A percentile compares a stretch with the other conserved stretches of the same genome.
phyloP scores from a whole-genome alignment of 257 asterid genomes.

The Fraxinus quadrangulata region DNA sequence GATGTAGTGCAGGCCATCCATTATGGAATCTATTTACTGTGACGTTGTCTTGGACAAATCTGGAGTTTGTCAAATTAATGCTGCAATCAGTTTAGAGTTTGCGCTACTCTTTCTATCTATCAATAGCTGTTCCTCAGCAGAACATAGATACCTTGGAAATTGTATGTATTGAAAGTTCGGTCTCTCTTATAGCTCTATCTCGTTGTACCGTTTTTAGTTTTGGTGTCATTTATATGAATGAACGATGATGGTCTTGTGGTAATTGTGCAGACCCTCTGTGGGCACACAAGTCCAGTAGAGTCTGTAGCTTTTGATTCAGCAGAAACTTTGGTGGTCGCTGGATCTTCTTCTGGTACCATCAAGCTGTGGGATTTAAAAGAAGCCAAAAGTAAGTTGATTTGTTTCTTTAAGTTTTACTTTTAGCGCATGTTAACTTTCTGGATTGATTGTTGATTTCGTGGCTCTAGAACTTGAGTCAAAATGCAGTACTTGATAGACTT shows the following conservation, averaged over 20 bases:
- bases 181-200: constrained; percentile 1
- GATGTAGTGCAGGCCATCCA: not conserved
- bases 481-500: not conserved
- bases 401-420: constrained; percentile 17
- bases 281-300: constrained; percentile 92
- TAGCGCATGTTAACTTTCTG: not conserved
- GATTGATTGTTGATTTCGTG: not conserved
- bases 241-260: constrained; percentile 25
- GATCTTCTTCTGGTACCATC: constrained; percentile 94
- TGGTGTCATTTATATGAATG: constrained; percentile 21
- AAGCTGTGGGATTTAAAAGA: constrained; percentile 98
- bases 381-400: constrained; percentile 67
- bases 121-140: not conserved
- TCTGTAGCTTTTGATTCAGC: constrained; percentile 86
- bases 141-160: constrained; percentile 15
- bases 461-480: not conserved
- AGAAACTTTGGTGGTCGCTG: constrained; percentile 87
- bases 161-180: constrained; percentile 13
- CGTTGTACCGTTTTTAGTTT: constrained; percentile 19
- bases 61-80: not conserved
- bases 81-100: too few relatives aligned
- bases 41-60: not conserved
- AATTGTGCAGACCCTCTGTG: constrained; percentile 59
- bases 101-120: not conserved
- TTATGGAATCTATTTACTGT: not conserved